Conservation (phyloP, 177 flowering plant genomes). For the Vitis hybrid region DNA sequence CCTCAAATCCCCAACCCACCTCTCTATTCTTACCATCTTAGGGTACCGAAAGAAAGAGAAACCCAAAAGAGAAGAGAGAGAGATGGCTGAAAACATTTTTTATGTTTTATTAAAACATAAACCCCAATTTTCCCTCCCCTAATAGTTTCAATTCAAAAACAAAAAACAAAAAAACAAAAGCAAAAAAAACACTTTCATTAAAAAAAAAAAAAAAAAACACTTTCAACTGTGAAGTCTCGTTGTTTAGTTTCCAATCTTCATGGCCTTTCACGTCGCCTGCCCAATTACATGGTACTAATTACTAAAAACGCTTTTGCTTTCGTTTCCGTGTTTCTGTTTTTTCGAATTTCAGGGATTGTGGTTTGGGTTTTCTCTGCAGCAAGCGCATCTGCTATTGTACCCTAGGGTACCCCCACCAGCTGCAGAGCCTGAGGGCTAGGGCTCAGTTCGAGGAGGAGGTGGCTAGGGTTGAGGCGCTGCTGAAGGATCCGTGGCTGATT, state of each 20-base stretch:
- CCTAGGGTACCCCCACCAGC: slow-evolving; percentile 62
- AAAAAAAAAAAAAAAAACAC: too few relatives aligned
- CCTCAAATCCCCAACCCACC: too few relatives aligned
- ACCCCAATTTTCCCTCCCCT: too few relatives aligned
- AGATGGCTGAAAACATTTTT: too few relatives aligned
- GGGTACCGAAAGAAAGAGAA: too few relatives aligned
- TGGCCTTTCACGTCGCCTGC: slow-evolving; percentile 99
- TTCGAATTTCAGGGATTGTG: slow-evolving; percentile 2
- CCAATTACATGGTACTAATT: slow-evolving; percentile 82
- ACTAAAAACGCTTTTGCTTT: background rate
- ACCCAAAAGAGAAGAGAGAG: too few relatives aligned
- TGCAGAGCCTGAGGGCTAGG: slow-evolving; percentile 39
- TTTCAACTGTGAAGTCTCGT: too few relatives aligned
- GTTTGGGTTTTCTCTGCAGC: slow-evolving; percentile 40
- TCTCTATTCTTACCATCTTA: too few relatives aligned
- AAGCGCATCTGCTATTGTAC: slow-evolving; percentile 72
- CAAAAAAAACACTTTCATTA: too few relatives aligned
- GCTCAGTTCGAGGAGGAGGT: slow-evolving; percentile 51
- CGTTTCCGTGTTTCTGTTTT: slow-evolving; percentile 8
- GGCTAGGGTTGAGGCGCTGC: slow-evolving; percentile 46
- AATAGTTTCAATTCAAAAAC: too few relatives aligned
- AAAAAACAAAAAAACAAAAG: too few relatives aligned
- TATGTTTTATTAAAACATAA: too few relatives aligned
- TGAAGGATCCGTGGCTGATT: slow-evolving; percentile 62
- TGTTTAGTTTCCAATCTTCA: slow-evolving; percentile 18